A percentile compares a stretch with the other conserved stretches of the same genome.
These are phyloP conservation scores for Globisporangium apiculatum DNA, from an alignment of 352 stramenopile genomes.

Conservation along the genomic window DNA sequence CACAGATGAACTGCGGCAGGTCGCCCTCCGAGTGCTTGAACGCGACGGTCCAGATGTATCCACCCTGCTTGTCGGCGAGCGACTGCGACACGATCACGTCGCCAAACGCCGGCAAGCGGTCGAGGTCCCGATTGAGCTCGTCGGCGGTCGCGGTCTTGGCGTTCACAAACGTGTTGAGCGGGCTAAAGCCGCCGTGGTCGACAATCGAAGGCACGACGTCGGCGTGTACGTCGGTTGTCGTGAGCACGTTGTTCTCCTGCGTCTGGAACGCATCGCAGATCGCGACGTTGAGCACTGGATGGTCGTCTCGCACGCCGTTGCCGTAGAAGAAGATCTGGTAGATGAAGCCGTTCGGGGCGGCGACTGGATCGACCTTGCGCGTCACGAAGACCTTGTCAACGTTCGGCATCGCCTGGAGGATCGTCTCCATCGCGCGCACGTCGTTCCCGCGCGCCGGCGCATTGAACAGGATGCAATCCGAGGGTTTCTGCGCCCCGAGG, in stretches of 20 bases:
- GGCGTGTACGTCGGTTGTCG: constrained; percentile 21
- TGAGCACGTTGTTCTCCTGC: constrained; percentile 55
- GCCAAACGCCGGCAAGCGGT: constrained; percentile 51
- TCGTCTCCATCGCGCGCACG: constrained; percentile 38
- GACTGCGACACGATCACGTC: constrained; percentile 55
- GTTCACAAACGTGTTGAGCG: constrained; percentile 43
- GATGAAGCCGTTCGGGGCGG: constrained; percentile 48
- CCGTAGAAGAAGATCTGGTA: constrained; percentile 76
- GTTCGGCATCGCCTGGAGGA: constrained; percentile 49
- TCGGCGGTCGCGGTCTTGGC: constrained; percentile 30
- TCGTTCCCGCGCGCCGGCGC: constrained; percentile 32
- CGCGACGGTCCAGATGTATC: constrained; percentile 69
- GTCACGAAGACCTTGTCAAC: constrained; percentile 78
- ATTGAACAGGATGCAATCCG: constrained; percentile 59
- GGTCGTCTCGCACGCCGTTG: constrained; percentile 44
- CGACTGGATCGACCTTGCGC: constrained; percentile 19
- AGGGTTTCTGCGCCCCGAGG: constrained; percentile 23
- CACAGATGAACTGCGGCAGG: constrained; percentile 69
- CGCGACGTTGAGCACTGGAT: constrained; percentile 15
- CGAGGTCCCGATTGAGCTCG: constrained; percentile 37
- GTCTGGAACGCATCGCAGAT: constrained; percentile 53
- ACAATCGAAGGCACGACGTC: constrained; percentile 29
- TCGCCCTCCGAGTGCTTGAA: constrained; percentile 63
- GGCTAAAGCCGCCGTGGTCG: constrained; percentile 41
- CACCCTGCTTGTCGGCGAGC: constrained; percentile 55